Evolutionary conservation across 2,329 filamentous ascomycete genomes (phyloP).

Genomic region (Claviceps sp.): DNA sequence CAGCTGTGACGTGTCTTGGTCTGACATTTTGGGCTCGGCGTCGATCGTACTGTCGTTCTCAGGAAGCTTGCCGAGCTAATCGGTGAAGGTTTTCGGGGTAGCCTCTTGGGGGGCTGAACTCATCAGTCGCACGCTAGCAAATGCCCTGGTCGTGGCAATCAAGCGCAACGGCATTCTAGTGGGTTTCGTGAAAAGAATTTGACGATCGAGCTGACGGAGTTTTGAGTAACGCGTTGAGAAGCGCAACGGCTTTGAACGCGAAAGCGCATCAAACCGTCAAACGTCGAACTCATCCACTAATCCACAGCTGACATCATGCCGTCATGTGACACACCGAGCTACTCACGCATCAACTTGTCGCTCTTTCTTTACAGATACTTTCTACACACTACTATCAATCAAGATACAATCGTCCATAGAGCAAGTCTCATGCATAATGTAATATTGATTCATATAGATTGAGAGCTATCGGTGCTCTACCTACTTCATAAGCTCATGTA

Average conservation of each 20-base stretch:
- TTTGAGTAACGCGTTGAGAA: neutral
- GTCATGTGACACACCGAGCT: neutral
- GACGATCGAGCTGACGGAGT: neutral
- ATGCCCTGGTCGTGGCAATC: neutral
- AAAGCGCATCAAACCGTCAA: too few species aligned
- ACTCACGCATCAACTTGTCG: neutral
- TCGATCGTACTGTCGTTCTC: slow-evolving; percentile 14
- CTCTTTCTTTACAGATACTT: neutral
- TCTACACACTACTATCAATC: too few species aligned
- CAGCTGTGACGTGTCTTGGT: slow-evolving; percentile 20
- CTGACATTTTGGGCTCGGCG: slow-evolving; percentile 16
- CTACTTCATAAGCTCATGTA: neutral
- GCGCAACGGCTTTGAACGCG: too few species aligned
- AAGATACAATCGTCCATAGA: too few species aligned
- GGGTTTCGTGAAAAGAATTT: neutral
- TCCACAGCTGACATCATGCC: neutral
- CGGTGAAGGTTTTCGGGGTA: neutral
- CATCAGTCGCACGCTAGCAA: neutral
- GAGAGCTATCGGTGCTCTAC: neutral
- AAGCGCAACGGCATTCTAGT: neutral
- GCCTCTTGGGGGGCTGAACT: neutral
- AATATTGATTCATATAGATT: neutral
- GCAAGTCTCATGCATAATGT: neutral
- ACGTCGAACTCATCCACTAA: too few species aligned
- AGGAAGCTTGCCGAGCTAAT: too few species aligned